Evolutionary conservation across 139 green algal genomes (phyloP), one percentile per base, ranked within the genome.

Genomic region (Tetradesmus obliquus): DNA sequence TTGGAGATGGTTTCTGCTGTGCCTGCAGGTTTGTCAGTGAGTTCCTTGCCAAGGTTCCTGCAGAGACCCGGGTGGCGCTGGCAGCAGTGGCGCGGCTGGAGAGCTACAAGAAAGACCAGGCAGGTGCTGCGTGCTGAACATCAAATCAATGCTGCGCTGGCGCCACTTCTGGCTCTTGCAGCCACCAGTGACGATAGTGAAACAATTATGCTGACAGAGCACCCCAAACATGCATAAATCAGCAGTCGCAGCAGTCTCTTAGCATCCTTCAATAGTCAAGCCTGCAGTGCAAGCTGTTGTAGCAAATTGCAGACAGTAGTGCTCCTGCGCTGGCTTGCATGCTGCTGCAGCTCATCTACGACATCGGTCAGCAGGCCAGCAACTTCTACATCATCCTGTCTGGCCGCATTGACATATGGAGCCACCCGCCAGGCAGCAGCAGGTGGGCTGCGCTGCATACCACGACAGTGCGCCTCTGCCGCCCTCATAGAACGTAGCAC

Each of bases 51-150:
- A 93, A 92, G 60, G 82, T 94, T 58, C 94, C 92, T 15, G 91
- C 93, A 60, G 89, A 94, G 69, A 94, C 92, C 2, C 89, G 94
- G 62, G 85, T 92, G 54, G 81, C 88, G 66, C 83, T 93, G 20
- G 91, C 92, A 60, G 81, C 93, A 55, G 83, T 80, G 3, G 86
- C 84, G 2, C 82, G 89, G 24, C 94, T 95, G 91, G 94, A 94
- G 69, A 93, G 91, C 84, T 95, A 93, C 94, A 95, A 95, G 24
- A 95, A 95, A 89, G 94, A 95, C 79, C 94, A 95, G 92, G 92
- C 80, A 62, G 1, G n/a, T 66, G 32, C 32, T 45, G 32, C 32
- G 32, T 45, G 32, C 32, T 45, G 32, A 45, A 45, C 32, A 45
- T 45, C 32, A 45, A 45, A 45, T 45, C 32, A 45, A 0, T 45